Base-by-base conservation (phyloP, 768 basidiomycete species). In the Tephrocybe sp. region DNA sequence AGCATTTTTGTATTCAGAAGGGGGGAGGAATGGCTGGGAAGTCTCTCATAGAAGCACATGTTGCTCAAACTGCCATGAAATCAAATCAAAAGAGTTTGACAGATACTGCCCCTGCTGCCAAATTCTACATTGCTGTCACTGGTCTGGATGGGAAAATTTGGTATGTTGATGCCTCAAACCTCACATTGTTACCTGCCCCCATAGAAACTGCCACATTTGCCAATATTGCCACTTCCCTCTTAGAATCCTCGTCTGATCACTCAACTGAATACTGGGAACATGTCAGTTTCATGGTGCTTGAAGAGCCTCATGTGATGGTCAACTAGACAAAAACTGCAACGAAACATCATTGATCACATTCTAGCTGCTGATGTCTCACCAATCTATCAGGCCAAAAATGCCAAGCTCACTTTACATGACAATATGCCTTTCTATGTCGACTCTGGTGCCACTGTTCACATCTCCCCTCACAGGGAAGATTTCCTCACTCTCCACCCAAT, bases 381-480 rank as follows among this genome's bases (percentile, higher is more conserved):
- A 12, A 9, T 37, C n/a, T n/a, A n/a, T n/a, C n/a, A n/a, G n/a
- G n/a, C n/a, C n/a, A n/a, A n/a, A n/a, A n/a, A n/a, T n/a, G n/a
- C n/a, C n/a, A n/a, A n/a, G n/a, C n/a, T n/a, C n/a, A n/a, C n/a
- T n/a, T n/a, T n/a, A n/a, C n/a, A n/a, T n/a, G n/a, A n/a, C n/a
- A n/a, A n/a, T 18, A 24, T 28, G 12, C 24, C 47, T 18, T 48
- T 48, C 37, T 40, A 18, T 18, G n/a, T 48, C 18, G 47, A 48
- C 21, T 39, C 47, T n/a, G 38, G 47, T 30, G 47, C 47, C 3
- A 48, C 47, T 4, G 27, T 48, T n/a, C 47, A 48, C 27, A 39
- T 48, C 13, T 39, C 25, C 6, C 47, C 47, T 2, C 15, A 24
- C 12, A n/a, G 25, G n/a, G n/a, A n/a, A n/a, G n/a, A n/a, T n/a